These are phyloP conservation scores for Yamadazyma sp. DNA, from an alignment of 805 yeast genomes.

Conservation along the genomic window DNA sequence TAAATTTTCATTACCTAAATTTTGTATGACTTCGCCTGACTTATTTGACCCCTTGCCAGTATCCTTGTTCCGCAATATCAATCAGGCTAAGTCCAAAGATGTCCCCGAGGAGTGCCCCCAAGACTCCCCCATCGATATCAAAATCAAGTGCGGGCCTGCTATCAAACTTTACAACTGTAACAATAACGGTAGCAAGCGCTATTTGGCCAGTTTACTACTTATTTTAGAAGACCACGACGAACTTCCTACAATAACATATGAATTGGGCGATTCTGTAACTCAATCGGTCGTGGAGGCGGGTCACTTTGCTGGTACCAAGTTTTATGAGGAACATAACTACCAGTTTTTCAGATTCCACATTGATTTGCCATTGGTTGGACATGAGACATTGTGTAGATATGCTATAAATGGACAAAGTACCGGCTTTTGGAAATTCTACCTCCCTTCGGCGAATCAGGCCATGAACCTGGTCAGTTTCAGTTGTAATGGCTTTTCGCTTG, in stretches of 20 bases:
- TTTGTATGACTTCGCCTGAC: constrained; percentile 5
- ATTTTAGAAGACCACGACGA: constrained; percentile 49
- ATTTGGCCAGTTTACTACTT: constrained; percentile 68
- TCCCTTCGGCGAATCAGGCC: constrained; percentile 63
- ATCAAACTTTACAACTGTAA: constrained; percentile 64
- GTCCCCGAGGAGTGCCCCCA: constrained; percentile 33
- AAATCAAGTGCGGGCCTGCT: constrained; percentile 74
- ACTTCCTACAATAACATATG: constrained; percentile 31
- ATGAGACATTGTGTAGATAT: constrained; percentile 67
- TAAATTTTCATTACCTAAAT: too few relatives aligned
- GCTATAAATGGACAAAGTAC: constrained; percentile 46
- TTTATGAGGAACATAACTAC: constrained; percentile 45
- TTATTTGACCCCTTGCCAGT: constrained; percentile 21
- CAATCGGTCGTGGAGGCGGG: constrained; percentile 29
- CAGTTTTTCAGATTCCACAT: constrained; percentile 69
- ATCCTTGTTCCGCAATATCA: constrained; percentile 28
- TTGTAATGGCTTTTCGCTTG: constrained; percentile 86
- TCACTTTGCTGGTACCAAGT: constrained; percentile 44
- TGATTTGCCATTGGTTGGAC: constrained; percentile 43
- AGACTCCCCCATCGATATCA: constrained; percentile 29
- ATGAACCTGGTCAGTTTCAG: constrained; percentile 85
- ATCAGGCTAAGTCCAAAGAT: constrained; percentile 17
- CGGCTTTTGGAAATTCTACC: constrained; percentile 55
- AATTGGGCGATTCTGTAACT: constrained; percentile 35
- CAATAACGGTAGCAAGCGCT: constrained; percentile 49